phyloP scores from a whole-genome alignment of 306 rosid genomes.

The Chamaecrista fasciculata region DNA sequence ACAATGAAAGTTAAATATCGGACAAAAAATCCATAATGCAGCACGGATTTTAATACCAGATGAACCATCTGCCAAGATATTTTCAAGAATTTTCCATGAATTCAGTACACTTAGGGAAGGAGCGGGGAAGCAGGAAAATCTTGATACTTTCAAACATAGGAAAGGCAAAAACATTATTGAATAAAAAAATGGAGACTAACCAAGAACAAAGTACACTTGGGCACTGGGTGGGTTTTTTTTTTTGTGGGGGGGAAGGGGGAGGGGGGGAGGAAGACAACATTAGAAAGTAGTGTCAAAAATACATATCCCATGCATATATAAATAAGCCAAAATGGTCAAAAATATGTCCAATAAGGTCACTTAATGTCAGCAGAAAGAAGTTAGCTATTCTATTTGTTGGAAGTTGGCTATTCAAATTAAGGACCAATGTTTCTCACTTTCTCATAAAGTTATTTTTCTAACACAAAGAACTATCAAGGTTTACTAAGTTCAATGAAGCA shows the following conservation, averaged over 20 bases:
- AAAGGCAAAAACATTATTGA: neutral
- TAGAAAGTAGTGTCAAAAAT: neutral
- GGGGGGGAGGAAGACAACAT: neutral
- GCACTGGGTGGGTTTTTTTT: too few relatives aligned
- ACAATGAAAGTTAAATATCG: slow-evolving; percentile 6
- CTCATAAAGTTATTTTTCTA: neutral
- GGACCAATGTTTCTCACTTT: slow-evolving; percentile 5
- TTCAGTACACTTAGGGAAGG: too few relatives aligned
- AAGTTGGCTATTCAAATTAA: slow-evolving; percentile 6
- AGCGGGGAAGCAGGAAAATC: too few relatives aligned
- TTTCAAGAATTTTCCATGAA: slow-evolving; percentile 10
- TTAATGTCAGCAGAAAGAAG: neutral
- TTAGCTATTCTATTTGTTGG: neutral
- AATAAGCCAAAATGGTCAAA: neutral
- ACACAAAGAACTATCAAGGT: neutral
- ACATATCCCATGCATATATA: neutral
- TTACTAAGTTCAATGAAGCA: slow-evolving; percentile 23
- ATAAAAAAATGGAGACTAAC: slow-evolving; percentile 1
- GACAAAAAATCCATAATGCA: slow-evolving; percentile 6
- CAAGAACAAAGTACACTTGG: neutral
- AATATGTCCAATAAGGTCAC: neutral
- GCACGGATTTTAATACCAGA: neutral
- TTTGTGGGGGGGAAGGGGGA: too few relatives aligned
- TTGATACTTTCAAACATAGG: neutral
- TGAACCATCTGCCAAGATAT: neutral